Conservation (phyloP, 1,139 yeast species). For the Lodderomyces jiufengensis region DNA sequence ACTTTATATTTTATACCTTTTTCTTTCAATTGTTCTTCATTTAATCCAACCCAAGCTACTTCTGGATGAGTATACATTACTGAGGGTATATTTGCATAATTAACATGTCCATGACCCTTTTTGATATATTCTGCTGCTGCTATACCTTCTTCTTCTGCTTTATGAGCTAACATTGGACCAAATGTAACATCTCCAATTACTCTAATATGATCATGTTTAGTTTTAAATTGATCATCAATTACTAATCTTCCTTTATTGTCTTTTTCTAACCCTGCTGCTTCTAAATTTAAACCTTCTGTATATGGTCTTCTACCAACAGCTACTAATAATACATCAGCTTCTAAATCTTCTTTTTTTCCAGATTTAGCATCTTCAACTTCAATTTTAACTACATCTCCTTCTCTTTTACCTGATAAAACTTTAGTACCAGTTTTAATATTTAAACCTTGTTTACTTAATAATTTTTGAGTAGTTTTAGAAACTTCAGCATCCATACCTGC, state of each 20-base stretch:
- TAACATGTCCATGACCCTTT: constrained; percentile 94
- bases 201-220: constrained; percentile 90
- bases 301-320: constrained; percentile 99
- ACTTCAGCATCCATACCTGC: constrained; percentile 97
- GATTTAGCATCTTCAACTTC: constrained; percentile 87
- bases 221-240: constrained; percentile 89
- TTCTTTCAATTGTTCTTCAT: constrained; percentile 92
- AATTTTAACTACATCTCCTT: constrained; percentile 82
- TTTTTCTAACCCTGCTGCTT: constrained; percentile 81
- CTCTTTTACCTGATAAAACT: constrained; percentile 80
- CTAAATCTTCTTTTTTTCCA: constrained; percentile 75
- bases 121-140: constrained; percentile 97
- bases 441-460: constrained; percentile 90
- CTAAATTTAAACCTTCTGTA: constrained; percentile 86
- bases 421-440: constrained; percentile 91
- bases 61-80: constrained; percentile 99
- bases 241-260: constrained; percentile 92
- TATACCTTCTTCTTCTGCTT: constrained; percentile 99
- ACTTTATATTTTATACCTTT: constrained; percentile 89
- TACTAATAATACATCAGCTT: constrained; percentile 89
- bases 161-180: constrained; percentile 99
- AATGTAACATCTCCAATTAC: constrained; percentile 98
- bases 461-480: constrained; percentile 83
- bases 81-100: constrained; percentile 95
- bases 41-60: constrained; percentile 98